Percentiles rank a stretch among this genome's conserved stretches.
These are phyloP conservation scores for Gastrolobium bilobum DNA, from an alignment of 306 rosid genomes.

Conservation along the genomic window DNA sequence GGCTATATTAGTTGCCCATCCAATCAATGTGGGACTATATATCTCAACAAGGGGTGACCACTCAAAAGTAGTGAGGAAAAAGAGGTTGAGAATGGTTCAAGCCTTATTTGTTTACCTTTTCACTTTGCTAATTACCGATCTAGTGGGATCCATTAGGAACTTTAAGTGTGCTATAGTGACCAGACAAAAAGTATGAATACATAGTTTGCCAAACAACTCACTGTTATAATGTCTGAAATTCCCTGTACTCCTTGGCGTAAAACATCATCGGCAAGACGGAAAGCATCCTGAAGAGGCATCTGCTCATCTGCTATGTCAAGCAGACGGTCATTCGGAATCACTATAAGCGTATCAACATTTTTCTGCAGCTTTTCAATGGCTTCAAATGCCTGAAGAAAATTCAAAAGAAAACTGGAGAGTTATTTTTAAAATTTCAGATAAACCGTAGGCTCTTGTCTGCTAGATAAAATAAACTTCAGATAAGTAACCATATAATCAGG, in stretches of 20 bases:
- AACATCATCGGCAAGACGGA: conserved; percentile 96
- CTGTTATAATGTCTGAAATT: conserved; percentile 96
- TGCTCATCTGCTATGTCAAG: conserved; percentile 99
- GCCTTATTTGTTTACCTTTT: background rate
- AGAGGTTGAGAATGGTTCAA: conserved; percentile 11
- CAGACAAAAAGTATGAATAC: background rate
- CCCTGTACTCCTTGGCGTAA: conserved; percentile 99
- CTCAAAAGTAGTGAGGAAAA: conserved; percentile 21
- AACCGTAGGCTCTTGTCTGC: too few relatives aligned
- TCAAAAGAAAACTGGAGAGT: conserved; percentile 15
- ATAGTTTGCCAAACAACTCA: conserved; percentile 56
- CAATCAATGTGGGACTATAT: too few relatives aligned
- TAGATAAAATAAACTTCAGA: background rate
- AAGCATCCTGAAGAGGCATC: conserved; percentile 97
- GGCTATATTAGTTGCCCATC: too few relatives aligned
- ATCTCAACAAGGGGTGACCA: background rate
- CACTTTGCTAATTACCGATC: conserved; percentile 21
- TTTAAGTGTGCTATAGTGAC: background rate
- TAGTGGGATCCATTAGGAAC: background rate
- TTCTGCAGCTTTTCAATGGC: conserved; percentile 97
- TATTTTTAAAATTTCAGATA: background rate
- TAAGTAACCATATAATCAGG: background rate
- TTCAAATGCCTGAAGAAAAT: conserved; percentile 84
- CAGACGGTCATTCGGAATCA: conserved; percentile 95
- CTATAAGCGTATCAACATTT: conserved; percentile 97